Percentiles rank a stretch among this genome's conserved stretches.
These are phyloP conservation scores for Kandelia obovata DNA, from an alignment of 345 rosid species.

Conservation along the genomic window DNA sequence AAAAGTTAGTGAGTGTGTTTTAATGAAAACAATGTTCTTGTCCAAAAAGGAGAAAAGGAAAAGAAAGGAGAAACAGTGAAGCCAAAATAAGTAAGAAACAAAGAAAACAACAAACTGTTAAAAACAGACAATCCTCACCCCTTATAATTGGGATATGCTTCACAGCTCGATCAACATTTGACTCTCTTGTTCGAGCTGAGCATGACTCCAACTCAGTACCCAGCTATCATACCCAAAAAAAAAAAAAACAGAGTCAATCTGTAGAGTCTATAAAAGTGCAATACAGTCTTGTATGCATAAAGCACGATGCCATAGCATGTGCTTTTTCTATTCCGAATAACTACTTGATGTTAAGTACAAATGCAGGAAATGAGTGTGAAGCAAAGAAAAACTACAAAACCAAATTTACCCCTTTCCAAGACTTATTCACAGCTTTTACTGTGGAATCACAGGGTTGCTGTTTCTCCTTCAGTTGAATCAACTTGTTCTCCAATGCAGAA, in stretches of 20 bases:
- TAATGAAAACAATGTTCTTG: not conserved
- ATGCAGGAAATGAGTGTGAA: not conserved
- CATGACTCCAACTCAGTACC: conserved; percentile 53
- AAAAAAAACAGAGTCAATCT: conserved; percentile 19
- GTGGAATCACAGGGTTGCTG: conserved; percentile 53
- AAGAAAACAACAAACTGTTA: not conserved
- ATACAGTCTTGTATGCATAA: conserved; percentile 10
- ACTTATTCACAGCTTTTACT: conserved; percentile 53
- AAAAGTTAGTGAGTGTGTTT: not conserved
- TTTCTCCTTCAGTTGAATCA: conserved; percentile 50
- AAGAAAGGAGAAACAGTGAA: not conserved
- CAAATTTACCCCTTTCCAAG: conserved; percentile 66
- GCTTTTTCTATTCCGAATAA: not conserved
- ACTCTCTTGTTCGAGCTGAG: conserved; percentile 44
- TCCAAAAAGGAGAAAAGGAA: not conserved
- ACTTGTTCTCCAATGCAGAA: conserved; percentile 57
- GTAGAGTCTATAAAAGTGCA: conserved; percentile 2
- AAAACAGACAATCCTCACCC: conserved; percentile 39
- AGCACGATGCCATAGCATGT: not conserved
- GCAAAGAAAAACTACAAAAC: conserved; percentile 6
- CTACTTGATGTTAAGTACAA: not conserved
- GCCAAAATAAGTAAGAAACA: conserved; percentile 1
- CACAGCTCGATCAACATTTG: conserved; percentile 33
- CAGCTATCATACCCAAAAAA: conserved; percentile 44
- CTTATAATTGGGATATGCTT: conserved; percentile 26